Evolutionary conservation across 805 yeast species (phyloP).

Genomic region (Phaffomyces thermotolerans): DNA sequence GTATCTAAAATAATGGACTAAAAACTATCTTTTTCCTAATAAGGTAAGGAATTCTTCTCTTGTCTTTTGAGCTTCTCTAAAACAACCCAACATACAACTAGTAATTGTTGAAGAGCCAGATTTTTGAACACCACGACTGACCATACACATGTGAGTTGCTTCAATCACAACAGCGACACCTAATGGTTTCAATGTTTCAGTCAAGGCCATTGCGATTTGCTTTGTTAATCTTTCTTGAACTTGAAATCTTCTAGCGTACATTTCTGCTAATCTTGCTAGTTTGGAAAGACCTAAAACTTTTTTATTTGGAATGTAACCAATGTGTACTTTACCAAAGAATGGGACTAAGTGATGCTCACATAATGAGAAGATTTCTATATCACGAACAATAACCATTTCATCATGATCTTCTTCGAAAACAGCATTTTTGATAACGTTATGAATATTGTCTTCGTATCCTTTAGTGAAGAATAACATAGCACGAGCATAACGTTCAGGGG

Average conservation of each 20-base stretch:
- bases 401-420: slow-evolving; percentile 98
- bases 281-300: slow-evolving; percentile 89
- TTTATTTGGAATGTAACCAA: slow-evolving; percentile 95
- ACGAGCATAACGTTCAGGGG: slow-evolving; percentile 93
- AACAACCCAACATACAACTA: slow-evolving; percentile 95
- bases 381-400: slow-evolving; percentile 97
- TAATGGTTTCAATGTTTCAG: slow-evolving; percentile 84
- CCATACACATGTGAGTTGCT: slow-evolving; percentile 99
- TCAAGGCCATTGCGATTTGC: slow-evolving; percentile 93
- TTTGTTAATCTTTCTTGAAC: slow-evolving; percentile 97
- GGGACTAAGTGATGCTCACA: slow-evolving; percentile 99
- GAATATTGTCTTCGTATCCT: slow-evolving; percentile 91
- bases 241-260: slow-evolving; percentile 92
- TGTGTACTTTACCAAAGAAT: slow-evolving; percentile 93
- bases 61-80: slow-evolving; percentile 88
- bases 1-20: no score
- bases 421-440: slow-evolving; percentile 88
- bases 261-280: slow-evolving; percentile 91
- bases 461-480: slow-evolving; percentile 95
- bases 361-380: slow-evolving; percentile 83
- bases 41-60: slow-evolving; percentile 91
- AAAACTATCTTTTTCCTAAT: slow-evolving; percentile 47
- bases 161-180: slow-evolving; percentile 99
- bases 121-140: slow-evolving; percentile 93
- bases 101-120: slow-evolving; percentile 91